phyloP scores from a whole-genome alignment of 331 rosid genomes.

The Spiraea crenata region DNA sequence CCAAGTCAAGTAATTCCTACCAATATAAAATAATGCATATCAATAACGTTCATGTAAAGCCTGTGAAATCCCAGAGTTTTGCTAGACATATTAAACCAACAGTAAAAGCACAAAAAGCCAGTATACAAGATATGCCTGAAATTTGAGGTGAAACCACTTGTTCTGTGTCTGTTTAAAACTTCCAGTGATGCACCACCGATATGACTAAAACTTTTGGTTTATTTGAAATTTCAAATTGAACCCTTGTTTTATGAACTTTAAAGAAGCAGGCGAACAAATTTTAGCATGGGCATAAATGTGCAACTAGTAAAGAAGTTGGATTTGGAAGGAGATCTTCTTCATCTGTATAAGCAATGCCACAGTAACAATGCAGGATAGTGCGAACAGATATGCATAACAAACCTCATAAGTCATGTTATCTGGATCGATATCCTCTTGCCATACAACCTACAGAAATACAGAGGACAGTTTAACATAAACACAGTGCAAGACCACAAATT shows the following conservation, averaged over 20 bases:
- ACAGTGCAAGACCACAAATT: not conserved
- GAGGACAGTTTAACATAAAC: not conserved
- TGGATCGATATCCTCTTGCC: conserved; percentile 87
- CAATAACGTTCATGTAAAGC: not conserved
- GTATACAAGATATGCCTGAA: not conserved
- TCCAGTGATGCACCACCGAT: not conserved
- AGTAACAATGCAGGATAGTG: not conserved
- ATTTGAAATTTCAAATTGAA: not conserved
- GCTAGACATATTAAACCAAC: not conserved
- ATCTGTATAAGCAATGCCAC: conserved; percentile 5
- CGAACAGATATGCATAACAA: conserved; percentile 15
- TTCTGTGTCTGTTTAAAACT: not conserved
- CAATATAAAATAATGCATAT: conserved; percentile 10
- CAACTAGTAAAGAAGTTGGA: not conserved
- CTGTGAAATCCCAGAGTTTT: not conserved
- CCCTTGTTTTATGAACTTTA: not conserved
- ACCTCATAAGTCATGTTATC: conserved; percentile 98
- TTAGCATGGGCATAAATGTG: not conserved
- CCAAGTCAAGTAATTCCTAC: conserved; percentile 83
- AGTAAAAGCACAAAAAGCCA: not conserved
- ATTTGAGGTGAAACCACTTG: not conserved
- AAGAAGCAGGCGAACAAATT: not conserved
- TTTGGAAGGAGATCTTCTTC: conserved; percentile 4
- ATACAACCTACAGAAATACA: conserved; percentile 49
- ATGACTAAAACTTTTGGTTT: not conserved